Conservation (phyloP, 345 rosid genomes). For the Citrus reticulata region DNA sequence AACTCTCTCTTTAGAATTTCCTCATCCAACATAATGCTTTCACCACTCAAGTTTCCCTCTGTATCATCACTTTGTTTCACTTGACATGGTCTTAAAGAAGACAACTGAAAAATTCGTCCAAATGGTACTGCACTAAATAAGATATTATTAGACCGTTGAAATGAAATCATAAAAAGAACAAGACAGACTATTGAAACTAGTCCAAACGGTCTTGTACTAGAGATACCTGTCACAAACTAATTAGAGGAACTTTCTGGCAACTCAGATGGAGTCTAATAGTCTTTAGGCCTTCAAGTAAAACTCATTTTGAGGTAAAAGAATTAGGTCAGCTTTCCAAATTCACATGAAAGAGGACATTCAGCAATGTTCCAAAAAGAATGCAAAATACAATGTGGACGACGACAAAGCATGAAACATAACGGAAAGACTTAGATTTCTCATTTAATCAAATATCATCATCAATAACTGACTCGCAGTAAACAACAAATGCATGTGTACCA, state of each 20-base stretch:
- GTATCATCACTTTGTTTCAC: conserved; percentile 49
- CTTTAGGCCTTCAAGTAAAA: background rate
- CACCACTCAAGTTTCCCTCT: conserved; percentile 45
- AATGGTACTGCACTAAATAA: conserved; percentile 31
- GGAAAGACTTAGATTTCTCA: background rate
- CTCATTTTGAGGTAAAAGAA: background rate
- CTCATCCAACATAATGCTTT: conserved; percentile 53
- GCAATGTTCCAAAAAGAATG: background rate
- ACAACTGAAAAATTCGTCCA: conserved; percentile 20
- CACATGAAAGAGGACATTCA: background rate
- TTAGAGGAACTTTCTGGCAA: background rate
- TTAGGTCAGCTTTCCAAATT: background rate
- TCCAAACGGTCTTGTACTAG: background rate
- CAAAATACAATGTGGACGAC: background rate
- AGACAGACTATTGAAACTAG: background rate
- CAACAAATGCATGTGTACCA: background rate
- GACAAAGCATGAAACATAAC: no score
- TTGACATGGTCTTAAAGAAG: conserved; percentile 33
- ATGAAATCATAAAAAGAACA: background rate
- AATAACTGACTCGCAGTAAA: background rate
- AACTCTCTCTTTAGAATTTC: conserved; percentile 56
- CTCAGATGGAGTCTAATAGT: background rate
- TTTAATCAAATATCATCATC: background rate
- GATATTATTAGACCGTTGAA: conserved; percentile 10
- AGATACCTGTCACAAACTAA: background rate